phyloP scores from a whole-genome alignment of 768 basidiomycete genomes.

The Tylopilus subfusipes region DNA sequence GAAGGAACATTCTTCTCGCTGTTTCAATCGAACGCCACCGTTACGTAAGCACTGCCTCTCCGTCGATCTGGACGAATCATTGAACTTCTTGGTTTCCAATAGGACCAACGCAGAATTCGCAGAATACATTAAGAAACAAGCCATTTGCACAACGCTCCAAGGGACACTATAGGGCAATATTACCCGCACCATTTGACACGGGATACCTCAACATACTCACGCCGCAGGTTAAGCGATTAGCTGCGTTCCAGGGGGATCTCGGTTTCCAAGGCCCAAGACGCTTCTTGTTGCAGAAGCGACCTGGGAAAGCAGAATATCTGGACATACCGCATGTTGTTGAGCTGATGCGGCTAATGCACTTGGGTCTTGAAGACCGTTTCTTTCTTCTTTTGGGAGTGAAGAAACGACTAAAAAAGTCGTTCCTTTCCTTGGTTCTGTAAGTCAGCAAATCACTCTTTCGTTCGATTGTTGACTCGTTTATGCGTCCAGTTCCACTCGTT shows the following conservation, averaged over 20 bases:
- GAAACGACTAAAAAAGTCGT: no score
- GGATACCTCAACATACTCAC: slow-evolving; percentile 39
- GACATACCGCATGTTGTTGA: slow-evolving; percentile 18
- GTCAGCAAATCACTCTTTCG: no score
- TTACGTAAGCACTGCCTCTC: neutral
- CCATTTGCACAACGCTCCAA: slow-evolving; percentile 27
- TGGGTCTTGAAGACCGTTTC: neutral
- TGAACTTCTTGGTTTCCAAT: neutral
- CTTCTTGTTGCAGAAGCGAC: slow-evolving; percentile 39
- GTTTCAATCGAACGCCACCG: neutral
- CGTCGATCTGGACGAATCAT: no score
- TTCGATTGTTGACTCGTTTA: no score
- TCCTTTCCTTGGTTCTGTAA: no score
- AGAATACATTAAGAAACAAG: slow-evolving; percentile 38
- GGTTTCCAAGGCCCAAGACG: slow-evolving; percentile 49
- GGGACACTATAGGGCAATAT: slow-evolving; percentile 16
- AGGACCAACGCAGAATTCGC: slow-evolving; percentile 27
- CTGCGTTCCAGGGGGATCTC: slow-evolving; percentile 45
- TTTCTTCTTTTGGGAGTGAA: no score
- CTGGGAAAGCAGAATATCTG: slow-evolving; percentile 41
- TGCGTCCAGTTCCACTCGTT: no score
- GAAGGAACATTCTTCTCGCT: slow-evolving; percentile 40
- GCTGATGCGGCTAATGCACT: neutral
- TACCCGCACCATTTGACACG: slow-evolving; percentile 52
- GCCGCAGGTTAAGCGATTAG: slow-evolving; percentile 49